Evolutionary conservation across 2,329 filamentous ascomycete species (phyloP).

Genomic region (Trichoderma simmonsii): DNA sequence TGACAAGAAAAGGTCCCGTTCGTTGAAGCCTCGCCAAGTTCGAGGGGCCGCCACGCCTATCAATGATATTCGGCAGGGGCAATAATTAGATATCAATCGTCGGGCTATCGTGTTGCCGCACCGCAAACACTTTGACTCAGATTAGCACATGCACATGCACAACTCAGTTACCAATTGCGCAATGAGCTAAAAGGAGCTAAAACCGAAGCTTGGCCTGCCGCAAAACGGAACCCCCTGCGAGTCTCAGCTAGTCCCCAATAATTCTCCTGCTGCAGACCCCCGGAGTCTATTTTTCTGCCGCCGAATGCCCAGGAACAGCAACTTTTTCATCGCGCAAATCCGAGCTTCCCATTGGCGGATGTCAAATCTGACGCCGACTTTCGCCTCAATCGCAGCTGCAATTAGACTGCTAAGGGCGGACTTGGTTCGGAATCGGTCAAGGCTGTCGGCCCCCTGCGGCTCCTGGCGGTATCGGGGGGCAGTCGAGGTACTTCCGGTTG

Average conservation of each 20-base stretch:
- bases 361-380: not conserved
- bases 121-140: not conserved
- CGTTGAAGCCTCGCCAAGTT: not conserved
- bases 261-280: not conserved
- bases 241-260: not conserved
- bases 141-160: not conserved
- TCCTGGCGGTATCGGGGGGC: not conserved
- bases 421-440: slow-evolving; percentile 4
- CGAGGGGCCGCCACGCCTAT: not conserved
- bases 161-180: not conserved
- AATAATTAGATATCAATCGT: not conserved
- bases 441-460: not conserved
- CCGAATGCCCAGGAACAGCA: not conserved
- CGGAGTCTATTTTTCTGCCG: slow-evolving; percentile 6
- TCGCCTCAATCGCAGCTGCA: not conserved
- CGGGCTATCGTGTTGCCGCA: not conserved
- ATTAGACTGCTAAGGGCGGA: not conserved
- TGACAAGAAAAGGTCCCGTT: not conserved
- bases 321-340: not conserved
- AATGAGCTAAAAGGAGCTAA: slow-evolving; percentile 13
- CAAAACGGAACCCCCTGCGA: not conserved
- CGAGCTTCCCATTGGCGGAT: slow-evolving; percentile 4
- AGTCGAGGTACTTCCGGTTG: not conserved
- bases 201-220: slow-evolving; percentile 1
- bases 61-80: not conserved